These are phyloP conservation scores for Trametes elegans DNA, from an alignment of 768 basidiomycete species.

Conservation along the genomic window DNA sequence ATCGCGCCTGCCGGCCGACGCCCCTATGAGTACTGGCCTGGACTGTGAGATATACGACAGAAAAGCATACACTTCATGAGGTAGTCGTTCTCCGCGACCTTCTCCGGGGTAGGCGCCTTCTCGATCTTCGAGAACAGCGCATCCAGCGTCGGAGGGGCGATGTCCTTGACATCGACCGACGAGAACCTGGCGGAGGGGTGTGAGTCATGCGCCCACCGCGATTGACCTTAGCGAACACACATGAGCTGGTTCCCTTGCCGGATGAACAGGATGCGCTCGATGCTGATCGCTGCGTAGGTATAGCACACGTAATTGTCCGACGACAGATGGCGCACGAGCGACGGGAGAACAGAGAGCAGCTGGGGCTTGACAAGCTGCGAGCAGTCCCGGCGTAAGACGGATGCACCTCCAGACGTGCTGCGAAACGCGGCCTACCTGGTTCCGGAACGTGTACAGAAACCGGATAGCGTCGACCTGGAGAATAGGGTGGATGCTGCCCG, in stretches of 20 bases:
- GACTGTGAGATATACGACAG: background rate
- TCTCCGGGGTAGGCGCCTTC: constrained; percentile 75
- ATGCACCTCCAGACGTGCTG: no score
- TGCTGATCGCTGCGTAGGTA: constrained; percentile 97
- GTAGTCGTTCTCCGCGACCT: constrained; percentile 96
- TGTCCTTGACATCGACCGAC: constrained; percentile 81
- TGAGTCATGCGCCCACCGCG: background rate
- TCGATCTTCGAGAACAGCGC: constrained; percentile 81
- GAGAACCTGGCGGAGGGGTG: constrained; percentile 59
- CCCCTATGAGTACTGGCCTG: background rate
- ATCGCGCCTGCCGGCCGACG: constrained; percentile 64
- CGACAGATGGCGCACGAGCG: constrained; percentile 77
- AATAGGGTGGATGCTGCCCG: constrained; percentile 77
- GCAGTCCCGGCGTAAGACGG: background rate
- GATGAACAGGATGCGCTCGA: constrained; percentile 91
- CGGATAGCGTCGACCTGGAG: constrained; percentile 96
- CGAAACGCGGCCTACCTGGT: no score
- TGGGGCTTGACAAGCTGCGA: constrained; percentile 87
- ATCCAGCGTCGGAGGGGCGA: constrained; percentile 69
- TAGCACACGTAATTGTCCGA: constrained; percentile 90
- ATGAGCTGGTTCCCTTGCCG: constrained; percentile 71
- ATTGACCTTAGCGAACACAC: constrained; percentile 44
- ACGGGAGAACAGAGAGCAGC: constrained; percentile 85
- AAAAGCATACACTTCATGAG: constrained; percentile 85
- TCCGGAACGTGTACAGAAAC: constrained; percentile 93